These are phyloP conservation scores for Boletus pseudopeckii DNA, from an alignment of 768 basidiomycete species.

Conservation along the genomic window DNA sequence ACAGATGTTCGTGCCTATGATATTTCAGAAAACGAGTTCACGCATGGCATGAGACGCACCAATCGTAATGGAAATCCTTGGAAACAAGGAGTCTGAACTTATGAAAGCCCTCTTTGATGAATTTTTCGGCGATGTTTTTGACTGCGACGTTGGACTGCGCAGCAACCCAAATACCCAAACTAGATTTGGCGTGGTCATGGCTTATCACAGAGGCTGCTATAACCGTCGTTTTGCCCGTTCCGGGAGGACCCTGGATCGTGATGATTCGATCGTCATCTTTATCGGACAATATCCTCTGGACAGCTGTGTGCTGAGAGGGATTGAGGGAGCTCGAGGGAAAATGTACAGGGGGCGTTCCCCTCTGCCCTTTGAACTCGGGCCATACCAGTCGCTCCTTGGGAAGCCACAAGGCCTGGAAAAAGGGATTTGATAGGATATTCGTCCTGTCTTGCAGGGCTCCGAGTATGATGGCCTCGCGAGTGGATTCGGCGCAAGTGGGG, in stretches of 20 bases:
- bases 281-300: slow-evolving; percentile 31
- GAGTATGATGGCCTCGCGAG: slow-evolving; percentile 24
- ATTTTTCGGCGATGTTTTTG: slow-evolving; percentile 51
- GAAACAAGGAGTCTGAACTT: slow-evolving; percentile 44
- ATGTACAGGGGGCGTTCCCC: not conserved
- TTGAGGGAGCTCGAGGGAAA: slow-evolving; percentile 23
- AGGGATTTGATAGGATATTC: slow-evolving; percentile 19
- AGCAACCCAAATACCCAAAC: slow-evolving; percentile 35
- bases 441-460: slow-evolving; percentile 14
- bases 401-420: slow-evolving; percentile 30
- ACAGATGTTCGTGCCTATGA: slow-evolving; percentile 51
- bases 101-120: slow-evolving; percentile 30
- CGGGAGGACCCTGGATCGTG: slow-evolving; percentile 37
- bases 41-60: slow-evolving; percentile 28
- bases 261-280: slow-evolving; percentile 20
- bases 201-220: slow-evolving; percentile 37
- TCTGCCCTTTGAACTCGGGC: slow-evolving; percentile 2
- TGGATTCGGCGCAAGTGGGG: slow-evolving; percentile 52
- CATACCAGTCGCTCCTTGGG: slow-evolving; percentile 17
- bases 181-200: slow-evolving; percentile 4
- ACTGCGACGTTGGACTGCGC: slow-evolving; percentile 52
- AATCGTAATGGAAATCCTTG: slow-evolving; percentile 44
- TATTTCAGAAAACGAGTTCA: not conserved
- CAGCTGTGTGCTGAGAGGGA: slow-evolving; percentile 25
- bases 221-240: slow-evolving; percentile 44